phyloP scores from a whole-genome alignment of 2,329 filamentous ascomycete species.

The Zelopaecilomyces penicillatus region DNA sequence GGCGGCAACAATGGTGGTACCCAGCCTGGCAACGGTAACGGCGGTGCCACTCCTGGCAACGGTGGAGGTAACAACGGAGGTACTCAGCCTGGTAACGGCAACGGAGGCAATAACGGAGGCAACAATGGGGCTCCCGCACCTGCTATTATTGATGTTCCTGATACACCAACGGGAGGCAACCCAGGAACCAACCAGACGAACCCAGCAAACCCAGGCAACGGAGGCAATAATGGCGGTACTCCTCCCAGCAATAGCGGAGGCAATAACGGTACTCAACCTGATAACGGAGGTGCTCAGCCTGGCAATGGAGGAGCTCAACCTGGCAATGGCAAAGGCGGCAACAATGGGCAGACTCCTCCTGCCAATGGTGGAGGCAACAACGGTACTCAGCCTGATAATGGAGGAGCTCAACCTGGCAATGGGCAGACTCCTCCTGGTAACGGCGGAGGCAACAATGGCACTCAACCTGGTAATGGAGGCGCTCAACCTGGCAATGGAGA shows the following conservation, averaged over 20 bases:
- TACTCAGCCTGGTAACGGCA: neutral
- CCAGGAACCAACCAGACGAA: neutral
- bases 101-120: no score
- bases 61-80: neutral
- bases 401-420: conserved; percentile 4
- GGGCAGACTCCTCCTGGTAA: neutral
- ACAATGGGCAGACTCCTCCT: neutral
- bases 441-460: neutral
- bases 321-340: neutral
- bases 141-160: no score
- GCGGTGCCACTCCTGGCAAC: no score
- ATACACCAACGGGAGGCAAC: no score
- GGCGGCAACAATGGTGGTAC: neutral
- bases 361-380: conserved; percentile 3
- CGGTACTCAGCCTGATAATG: neutral
- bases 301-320: neutral
- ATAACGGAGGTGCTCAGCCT: no score
- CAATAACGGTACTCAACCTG: neutral
- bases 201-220: neutral
- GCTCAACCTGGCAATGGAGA: neutral
- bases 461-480: neutral
- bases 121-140: no score
- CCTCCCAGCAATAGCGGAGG: neutral
- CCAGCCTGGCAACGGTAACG: neutral
- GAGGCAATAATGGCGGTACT: no score